Evolutionary conservation across 805 yeast genomes (phyloP), one percentile per base, ranked within the genome.

Genomic region (Kazachstania psychrophila): DNA sequence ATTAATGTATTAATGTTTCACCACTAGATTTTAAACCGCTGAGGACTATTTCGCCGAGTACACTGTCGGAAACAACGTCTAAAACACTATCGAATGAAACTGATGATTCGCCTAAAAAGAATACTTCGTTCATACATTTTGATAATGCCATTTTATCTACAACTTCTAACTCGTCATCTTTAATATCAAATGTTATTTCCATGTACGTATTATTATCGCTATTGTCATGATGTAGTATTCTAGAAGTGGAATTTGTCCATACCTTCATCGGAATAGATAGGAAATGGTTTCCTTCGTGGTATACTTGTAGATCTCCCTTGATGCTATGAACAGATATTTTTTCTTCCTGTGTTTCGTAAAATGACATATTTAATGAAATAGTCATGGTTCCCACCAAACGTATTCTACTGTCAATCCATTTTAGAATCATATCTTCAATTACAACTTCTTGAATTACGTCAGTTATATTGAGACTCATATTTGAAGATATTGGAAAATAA

Each of bases 231-330:
- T 48, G 47, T n/a, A 47, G 16, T 10, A 53, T 60, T 26, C 48
- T 53, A 4, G 75, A 69, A 1, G 55, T 53, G 5, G 72, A 62
- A n/a, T 46, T 43, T 17, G 60, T 60, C 79, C 79, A 75, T 6
- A 63, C 64, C 8, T 50, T 49, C 46, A 70, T 47, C 4, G 62
- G 60, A 11, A 73, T 49, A n/a, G 63, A 58, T 5, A 71, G 68
- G 50, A 75, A 73, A 37, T 60, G 61, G 12, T 39, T 43, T 3
- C 51, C 64, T 5, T 63, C 46, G 41, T 69, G 68, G 34, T 47
- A 61, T 25, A 75, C 49, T 28, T 57, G 55, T 10, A 71, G 61
- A 4, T 48, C 36, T 6, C 78, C 78, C 38, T 62, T 61, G 1
- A 72, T 56, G 12, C 57, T 49, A 4, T 54, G 44, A 2, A 70